Base-by-base conservation (phyloP, 768 basidiomycete species). In the Paxillus involutus region DNA sequence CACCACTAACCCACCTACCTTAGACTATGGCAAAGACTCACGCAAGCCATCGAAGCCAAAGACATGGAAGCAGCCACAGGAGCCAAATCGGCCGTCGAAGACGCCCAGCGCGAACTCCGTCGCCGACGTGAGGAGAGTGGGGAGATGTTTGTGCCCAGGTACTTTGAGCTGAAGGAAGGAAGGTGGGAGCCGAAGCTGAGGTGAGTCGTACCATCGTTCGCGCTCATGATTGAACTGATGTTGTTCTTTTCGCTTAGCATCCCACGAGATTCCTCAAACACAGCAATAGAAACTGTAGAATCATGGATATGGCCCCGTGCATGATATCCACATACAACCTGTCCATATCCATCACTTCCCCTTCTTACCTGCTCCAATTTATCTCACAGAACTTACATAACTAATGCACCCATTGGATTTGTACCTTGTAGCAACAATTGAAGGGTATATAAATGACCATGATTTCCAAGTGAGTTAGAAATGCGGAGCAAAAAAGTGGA, bases 11-110 rank as follows among this genome's bases (percentile, higher is more conserved):
- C 10, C 35, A 35, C 35, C 35, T 13, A 32, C 39, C 51, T 12
- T 60, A 87, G 89, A 61, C 72, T 98, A 49, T 99, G 97, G 97
- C 65, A 75, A 37, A 78, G 84, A 44, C 74, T 99, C 41, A 98
- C 97, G 24, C 74, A 78, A 16, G 97, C 96, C 17, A 98, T 99
- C 71, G 68, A 79, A 30, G 77, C 77, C 32, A 91, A 88, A 65
- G 94, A 99, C 69, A 96, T 98, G 93, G 92, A 95, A 61, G 86
- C 83, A 11, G 97, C 97, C 21, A 97, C 94, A 4, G 82, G 81
- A 26, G 91, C 93, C 45, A 99, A 99, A 78, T 82, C 83, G 3
- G 79, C 80, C 12, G 91, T 99, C 1, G 97, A 99, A 74, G 94
- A 96, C 59, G 85, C 85, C 24, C 95, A 98, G 73, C 80, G 97